Percentiles rank a stretch among this genome's conserved stretches.
Conservation (phyloP, 495 filamentous ascomycete genomes). For the Aspergillus incahuasiensis region DNA sequence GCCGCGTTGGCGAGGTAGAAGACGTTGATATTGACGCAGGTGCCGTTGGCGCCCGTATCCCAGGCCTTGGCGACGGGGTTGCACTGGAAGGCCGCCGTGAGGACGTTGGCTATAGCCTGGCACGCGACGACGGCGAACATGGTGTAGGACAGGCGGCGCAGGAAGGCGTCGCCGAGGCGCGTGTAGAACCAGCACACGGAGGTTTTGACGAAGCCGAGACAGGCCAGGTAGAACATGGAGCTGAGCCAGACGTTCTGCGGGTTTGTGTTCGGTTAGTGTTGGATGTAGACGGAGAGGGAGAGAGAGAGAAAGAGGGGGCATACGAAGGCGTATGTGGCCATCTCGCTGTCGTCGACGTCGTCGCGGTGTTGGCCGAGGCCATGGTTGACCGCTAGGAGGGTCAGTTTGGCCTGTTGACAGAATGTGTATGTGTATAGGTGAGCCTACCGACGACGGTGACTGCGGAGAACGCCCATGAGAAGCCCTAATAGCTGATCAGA, state of each 20-base stretch:
- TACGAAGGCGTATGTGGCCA: conserved; percentile 32
- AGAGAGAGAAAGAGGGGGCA: not conserved
- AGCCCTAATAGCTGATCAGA: conserved; percentile 16
- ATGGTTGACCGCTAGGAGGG: conserved; percentile 25
- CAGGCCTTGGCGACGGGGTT: conserved; percentile 31
- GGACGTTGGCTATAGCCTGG: conserved; percentile 33
- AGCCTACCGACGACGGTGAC: conserved; percentile 31
- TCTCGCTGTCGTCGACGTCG: conserved; percentile 18
- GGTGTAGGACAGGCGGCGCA: conserved; percentile 27
- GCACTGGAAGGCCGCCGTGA: conserved; percentile 38
- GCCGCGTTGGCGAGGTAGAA: conserved; percentile 43
- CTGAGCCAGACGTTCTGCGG: conserved; percentile 40
- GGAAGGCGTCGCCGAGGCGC: conserved; percentile 30
- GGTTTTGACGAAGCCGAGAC: conserved; percentile 38
- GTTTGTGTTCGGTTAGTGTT: conserved; percentile 1
- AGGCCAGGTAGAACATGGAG: conserved; percentile 39
- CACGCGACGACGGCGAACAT: conserved; percentile 30
- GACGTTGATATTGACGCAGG: conserved; percentile 43
- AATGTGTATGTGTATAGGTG: too few species aligned
- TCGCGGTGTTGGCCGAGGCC: conserved; percentile 31
- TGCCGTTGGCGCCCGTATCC: conserved; percentile 24
- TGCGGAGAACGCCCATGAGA: conserved; percentile 36
- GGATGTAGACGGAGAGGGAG: not conserved
- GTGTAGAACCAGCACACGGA: conserved; percentile 40
- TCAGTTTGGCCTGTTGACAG: too few species aligned